A percentile compares a stretch with the other conserved stretches of the same genome.
These are phyloP conservation scores for Kazachstania martiniae DNA, from an alignment of 805 yeast species.

Conservation along the genomic window DNA sequence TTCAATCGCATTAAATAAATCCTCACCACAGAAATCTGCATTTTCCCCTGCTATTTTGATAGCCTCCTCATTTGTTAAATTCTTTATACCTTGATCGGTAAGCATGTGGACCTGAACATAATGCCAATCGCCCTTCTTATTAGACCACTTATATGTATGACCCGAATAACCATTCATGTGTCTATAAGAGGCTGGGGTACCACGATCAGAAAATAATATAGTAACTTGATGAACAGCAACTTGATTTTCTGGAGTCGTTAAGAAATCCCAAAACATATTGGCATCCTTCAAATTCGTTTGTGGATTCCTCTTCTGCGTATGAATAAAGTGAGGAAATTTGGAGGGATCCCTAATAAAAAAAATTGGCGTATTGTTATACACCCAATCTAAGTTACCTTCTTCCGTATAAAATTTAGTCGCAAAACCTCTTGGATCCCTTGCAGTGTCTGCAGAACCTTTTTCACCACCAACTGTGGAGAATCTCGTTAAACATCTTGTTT, in stretches of 20 bases:
- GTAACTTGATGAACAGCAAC: slow-evolving; percentile 69
- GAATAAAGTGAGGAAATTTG: slow-evolving; percentile 55
- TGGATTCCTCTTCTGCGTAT: slow-evolving; percentile 63
- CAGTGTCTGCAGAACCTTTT: slow-evolving; percentile 53
- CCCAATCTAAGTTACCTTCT: slow-evolving; percentile 63
- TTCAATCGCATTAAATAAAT: slow-evolving; percentile 68
- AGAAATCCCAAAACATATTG: slow-evolving; percentile 77
- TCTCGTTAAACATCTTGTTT: slow-evolving; percentile 60
- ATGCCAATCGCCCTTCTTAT: slow-evolving; percentile 40
- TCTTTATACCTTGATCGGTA: slow-evolving; percentile 44
- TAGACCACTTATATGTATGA: slow-evolving; percentile 53
- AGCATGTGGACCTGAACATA: slow-evolving; percentile 49
- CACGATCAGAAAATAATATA: slow-evolving; percentile 52
- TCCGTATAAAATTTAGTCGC: slow-evolving; percentile 56
- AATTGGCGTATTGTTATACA: slow-evolving; percentile 61
- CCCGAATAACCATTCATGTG: slow-evolving; percentile 59
- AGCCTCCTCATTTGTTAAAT: slow-evolving; percentile 55
- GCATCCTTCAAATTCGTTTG: slow-evolving; percentile 67
- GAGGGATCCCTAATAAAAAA: slow-evolving; percentile 55
- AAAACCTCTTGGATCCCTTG: slow-evolving; percentile 64
- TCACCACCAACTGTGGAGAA: slow-evolving; percentile 70
- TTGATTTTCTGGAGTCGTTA: slow-evolving; percentile 48
- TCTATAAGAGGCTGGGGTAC: slow-evolving; percentile 45
- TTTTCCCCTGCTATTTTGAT: slow-evolving; percentile 57
- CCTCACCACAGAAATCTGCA: slow-evolving; percentile 77